Base-by-base conservation (phyloP, 1,284 basidiomycete species). In the Apiotrichum siamense region DNA sequence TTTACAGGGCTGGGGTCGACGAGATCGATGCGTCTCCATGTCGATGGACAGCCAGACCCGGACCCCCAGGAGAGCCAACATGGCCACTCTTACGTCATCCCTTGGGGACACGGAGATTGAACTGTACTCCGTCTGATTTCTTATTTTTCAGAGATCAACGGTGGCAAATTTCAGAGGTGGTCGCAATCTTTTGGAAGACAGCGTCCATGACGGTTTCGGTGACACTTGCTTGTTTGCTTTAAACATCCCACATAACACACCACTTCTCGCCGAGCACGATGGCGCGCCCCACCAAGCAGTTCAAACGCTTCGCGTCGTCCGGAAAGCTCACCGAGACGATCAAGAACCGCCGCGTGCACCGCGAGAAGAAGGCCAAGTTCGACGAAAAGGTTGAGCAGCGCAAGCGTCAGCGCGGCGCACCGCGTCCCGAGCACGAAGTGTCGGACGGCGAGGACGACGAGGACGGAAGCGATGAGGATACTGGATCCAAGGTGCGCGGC, bases 291-390 rank as follows among this genome's bases (percentile, higher is more conserved):
- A 75, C 79, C 29, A 91, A 91, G 73, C 82, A 87, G 1, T 86
- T 85, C 17, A 83, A 86, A 66, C 91, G 92, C 76, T 93, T 92
- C 62, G 86, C 85, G 11, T 78, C 87, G 3, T 88, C 86, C 51
- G 91, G 91, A 1, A 85, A 87, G 67, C 81, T 96, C 45, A 88
- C 88, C 65, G 85, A 87, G 59, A 82, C 83, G 27, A 93, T 96
- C 52, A 80, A 88, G 63, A 80, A 84, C 6, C 78, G 89, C 33
- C 80, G 83, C 50, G 85, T 87, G 61, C 81, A 86, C 63, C 84
- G 89, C 64, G 81, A 88, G 65, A 76, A 81, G 55, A 81, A 81
- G 66, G 84, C 83, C 70, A 84, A 83, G 69, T 78, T 81, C n/a
- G 81, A 87, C 61, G 76, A 78, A 41, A 76, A 83, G 44, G 66